Evolutionary conservation across 768 basidiomycete species (phyloP).

Genomic region (Cyclocybe aegerita): DNA sequence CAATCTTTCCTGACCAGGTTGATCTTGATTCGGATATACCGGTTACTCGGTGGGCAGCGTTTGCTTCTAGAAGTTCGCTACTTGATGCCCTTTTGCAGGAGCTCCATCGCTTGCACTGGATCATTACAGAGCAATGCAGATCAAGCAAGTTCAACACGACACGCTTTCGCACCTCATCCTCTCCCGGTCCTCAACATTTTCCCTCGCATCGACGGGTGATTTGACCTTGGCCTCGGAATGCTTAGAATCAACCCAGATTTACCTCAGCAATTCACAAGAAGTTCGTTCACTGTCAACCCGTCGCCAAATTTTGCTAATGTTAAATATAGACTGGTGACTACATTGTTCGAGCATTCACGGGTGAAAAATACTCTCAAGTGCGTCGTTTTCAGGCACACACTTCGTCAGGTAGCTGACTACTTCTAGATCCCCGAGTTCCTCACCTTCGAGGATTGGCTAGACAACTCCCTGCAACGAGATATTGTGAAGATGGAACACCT

Average conservation of each 20-base stretch:
- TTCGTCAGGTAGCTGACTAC: not conserved
- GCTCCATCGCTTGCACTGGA: slow-evolving; percentile 72
- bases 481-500: slow-evolving; percentile 81
- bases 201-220: slow-evolving; percentile 73
- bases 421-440: slow-evolving; percentile 81
- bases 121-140: slow-evolving; percentile 74
- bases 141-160: slow-evolving; percentile 87
- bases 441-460: slow-evolving; percentile 74
- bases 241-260: slow-evolving; percentile 78
- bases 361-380: slow-evolving; percentile 85
- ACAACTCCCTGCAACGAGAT: slow-evolving; percentile 84
- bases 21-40: slow-evolving; percentile 78
- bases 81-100: slow-evolving; percentile 40
- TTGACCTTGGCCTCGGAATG: slow-evolving; percentile 75
- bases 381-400: not conserved
- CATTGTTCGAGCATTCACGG: slow-evolving; percentile 72
- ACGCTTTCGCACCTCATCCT: slow-evolving; percentile 85
- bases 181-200: slow-evolving; percentile 77
- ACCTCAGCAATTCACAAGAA: slow-evolving; percentile 77
- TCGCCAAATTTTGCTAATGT: slow-evolving; percentile 7
- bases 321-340: slow-evolving; percentile 68
- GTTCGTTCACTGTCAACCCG: slow-evolving; percentile 21
- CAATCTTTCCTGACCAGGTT: slow-evolving; percentile 79
- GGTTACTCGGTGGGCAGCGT: slow-evolving; percentile 62
- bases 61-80: not conserved